Base-by-base conservation (phyloP, 345 rosid genomes). In the Aquilaria yunnanensis region DNA sequence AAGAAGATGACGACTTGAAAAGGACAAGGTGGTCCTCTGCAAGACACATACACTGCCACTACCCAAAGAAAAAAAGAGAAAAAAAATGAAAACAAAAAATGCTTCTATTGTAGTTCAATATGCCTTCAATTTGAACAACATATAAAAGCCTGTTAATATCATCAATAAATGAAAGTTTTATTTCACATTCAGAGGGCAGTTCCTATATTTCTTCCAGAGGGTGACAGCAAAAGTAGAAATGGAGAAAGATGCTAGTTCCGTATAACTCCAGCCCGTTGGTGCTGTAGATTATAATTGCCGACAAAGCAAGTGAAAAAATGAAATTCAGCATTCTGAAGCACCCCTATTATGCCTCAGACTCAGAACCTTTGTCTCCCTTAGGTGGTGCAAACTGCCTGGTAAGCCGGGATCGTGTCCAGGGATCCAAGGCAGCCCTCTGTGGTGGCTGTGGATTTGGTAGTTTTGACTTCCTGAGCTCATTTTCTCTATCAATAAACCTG, bases 401-500 rank as follows among this genome's bases (percentile, higher is more conserved):
- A 45, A 90, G 95, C 59, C 74, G 82, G 5, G 99, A 90, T 78
- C 78, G 82, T 9, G 78, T 78, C 96, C 97, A 94, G 7, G 96
- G 97, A 74, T 94, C 95, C 56, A 94, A 41, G 0, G 92, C 73
- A 43, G 75, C 73, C 71, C 85, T 81, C 51, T 75, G 90, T 30
- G 83, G 89, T 3, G 83, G 85, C 70, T 84, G 97, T 54, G 92
- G 85, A 33, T 76, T 63, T 5, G 92, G 82, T 32, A 92, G 86
- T 74, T 87, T 93, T 32, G 96, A 80, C 71, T 90, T 88, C 48
- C 97, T 80, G 59, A 88, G 90, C 73, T 93, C 97, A 37, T 93
- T 90, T 71, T 88, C 92, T 78, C 99, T 74, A 67, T 88, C 99
- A 8, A 93, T 79, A 63, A 93, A 93, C 83, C 96, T 88, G 84